These are phyloP conservation scores for Senna siamea DNA, from an alignment of 306 rosid genomes.

Conservation along the genomic window DNA sequence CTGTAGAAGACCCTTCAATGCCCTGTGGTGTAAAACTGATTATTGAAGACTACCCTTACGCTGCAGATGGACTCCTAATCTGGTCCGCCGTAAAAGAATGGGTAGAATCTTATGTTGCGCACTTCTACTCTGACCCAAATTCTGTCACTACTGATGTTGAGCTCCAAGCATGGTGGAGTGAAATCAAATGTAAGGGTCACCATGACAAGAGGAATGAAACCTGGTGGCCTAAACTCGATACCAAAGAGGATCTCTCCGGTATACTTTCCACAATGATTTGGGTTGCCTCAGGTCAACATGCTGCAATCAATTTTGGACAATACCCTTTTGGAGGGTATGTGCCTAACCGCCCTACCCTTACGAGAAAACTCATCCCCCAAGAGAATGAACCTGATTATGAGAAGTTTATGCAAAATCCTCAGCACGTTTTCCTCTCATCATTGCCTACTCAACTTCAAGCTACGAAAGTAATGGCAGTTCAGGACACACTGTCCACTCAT, in stretches of 20 bases:
- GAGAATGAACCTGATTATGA: conserved; percentile 65
- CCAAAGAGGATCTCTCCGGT: conserved; percentile 66
- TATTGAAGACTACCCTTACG: conserved; percentile 94
- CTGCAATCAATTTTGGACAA: conserved; percentile 95
- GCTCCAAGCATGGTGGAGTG: conserved; percentile 93
- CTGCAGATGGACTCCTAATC: conserved; percentile 87
- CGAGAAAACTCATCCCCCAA: conserved; percentile 85
- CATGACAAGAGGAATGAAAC: conserved; percentile 75
- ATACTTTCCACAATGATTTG: conserved; percentile 83
- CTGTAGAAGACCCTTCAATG: conserved; percentile 76
- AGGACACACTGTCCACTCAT: conserved; percentile 87
- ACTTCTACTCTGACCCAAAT: conserved; percentile 67
- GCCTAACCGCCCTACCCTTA: conserved; percentile 89
- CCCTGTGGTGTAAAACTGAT: conserved; percentile 81
- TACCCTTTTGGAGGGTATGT: conserved; percentile 96
- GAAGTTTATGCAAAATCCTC: conserved; percentile 73
- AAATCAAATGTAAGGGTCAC: conserved; percentile 86
- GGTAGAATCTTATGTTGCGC: conserved; percentile 79
- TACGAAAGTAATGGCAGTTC: conserved; percentile 98
- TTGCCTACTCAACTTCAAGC: conserved; percentile 97
- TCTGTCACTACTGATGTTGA: conserved; percentile 69
- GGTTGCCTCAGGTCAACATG: conserved; percentile 95
- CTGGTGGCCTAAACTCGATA: conserved; percentile 92
- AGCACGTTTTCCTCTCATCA: conserved; percentile 70
- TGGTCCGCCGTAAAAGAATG: conserved; percentile 97